These are phyloP conservation scores for Picea sitchensis DNA, from an alignment of 75 land plant genomes.

Conservation along the genomic window DNA sequence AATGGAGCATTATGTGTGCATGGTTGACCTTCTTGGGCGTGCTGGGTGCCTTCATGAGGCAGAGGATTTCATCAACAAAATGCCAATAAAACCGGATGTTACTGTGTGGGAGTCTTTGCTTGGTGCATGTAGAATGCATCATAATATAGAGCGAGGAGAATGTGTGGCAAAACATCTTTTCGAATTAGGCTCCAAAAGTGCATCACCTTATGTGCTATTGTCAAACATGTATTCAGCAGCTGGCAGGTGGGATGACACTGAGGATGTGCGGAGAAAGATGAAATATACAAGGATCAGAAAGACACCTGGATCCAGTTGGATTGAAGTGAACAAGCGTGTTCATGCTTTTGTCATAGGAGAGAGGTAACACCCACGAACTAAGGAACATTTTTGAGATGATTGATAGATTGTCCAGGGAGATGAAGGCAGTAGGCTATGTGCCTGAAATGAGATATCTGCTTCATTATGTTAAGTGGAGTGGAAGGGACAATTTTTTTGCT, in stretches of 20 bases:
- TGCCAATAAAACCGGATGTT: constrained; percentile 46
- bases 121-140: constrained; percentile 28
- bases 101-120: constrained; percentile 41
- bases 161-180: constrained; percentile 13
- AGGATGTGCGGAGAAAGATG: constrained; percentile 31
- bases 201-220: constrained; percentile 45
- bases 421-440: constrained; percentile 25
- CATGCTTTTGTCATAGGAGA: constrained; percentile 54
- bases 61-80: constrained; percentile 18
- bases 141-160: constrained; percentile 25
- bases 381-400: constrained; percentile 20
- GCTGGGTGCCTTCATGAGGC: constrained; percentile 45
- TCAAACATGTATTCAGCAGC: constrained; percentile 40
- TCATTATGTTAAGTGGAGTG: constrained; percentile 41
- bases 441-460: constrained; percentile 20
- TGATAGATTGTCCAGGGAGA: constrained; percentile 16
- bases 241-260: constrained; percentile 26
- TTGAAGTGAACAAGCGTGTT: constrained; percentile 33
- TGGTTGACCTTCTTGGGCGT: constrained; percentile 43
- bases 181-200: constrained; percentile 12
- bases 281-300: constrained; percentile 24
- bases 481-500: constrained; percentile 29
- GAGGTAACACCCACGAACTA: constrained; percentile 28
- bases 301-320: constrained; percentile 43
- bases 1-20: constrained; percentile 44